Evolutionary conservation across 2,329 filamentous ascomycete species (phyloP).

Genomic region (Ophiostoma sp.): DNA sequence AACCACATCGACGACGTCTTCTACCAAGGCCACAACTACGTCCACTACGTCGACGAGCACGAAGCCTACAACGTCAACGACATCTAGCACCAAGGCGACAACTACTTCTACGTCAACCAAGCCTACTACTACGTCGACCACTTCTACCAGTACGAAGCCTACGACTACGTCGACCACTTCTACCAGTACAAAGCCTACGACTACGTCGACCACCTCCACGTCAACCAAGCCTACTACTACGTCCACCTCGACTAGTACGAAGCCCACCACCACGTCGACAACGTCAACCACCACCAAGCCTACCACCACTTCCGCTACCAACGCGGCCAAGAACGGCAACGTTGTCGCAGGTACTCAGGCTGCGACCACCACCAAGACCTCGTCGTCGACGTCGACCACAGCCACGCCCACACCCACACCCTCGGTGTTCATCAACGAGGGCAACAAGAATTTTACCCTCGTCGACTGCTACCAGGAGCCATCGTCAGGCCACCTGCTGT

Average conservation of each 20-base stretch:
- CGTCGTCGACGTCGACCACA: not conserved
- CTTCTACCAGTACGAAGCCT: not conserved
- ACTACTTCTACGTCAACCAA: not conserved
- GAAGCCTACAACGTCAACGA: too few relatives aligned
- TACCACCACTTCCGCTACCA: not conserved
- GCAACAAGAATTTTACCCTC: conserved; percentile 27
- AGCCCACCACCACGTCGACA: not conserved
- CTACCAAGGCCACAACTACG: not conserved
- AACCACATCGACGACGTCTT: not conserved
- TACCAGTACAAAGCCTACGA: not conserved
- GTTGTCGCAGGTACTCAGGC: not conserved
- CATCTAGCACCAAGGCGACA: too few relatives aligned
- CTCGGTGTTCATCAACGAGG: conserved; percentile 10
- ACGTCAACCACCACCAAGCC: not conserved
- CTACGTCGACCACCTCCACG: too few relatives aligned
- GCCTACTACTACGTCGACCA: not conserved
- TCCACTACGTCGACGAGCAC: not conserved
- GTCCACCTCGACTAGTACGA: too few relatives aligned
- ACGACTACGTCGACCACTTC: not conserved
- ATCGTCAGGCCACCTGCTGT: conserved; percentile 24
- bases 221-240: too few relatives aligned
- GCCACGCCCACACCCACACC: not conserved
- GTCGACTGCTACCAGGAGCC: conserved; percentile 27
- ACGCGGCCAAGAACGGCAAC: not conserved
- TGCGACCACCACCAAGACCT: not conserved